Evolutionary conservation across 306 rosid species (phyloP), one percentile per base, ranked within the genome.

Genomic region (Begonia fuchsioides): DNA sequence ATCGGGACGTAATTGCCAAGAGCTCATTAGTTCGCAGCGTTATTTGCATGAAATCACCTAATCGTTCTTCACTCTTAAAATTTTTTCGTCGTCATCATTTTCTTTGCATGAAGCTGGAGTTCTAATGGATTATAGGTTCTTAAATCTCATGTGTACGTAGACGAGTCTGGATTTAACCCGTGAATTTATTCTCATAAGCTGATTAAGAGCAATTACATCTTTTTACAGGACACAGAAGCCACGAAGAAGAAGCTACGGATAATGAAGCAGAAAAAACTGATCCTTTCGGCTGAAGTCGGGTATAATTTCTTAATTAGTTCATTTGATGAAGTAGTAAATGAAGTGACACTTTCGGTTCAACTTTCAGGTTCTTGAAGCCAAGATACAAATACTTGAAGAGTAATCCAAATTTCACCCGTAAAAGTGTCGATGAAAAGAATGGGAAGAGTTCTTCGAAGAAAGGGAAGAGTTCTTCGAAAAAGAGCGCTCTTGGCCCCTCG

Each of bases 201-300:
- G 32, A 20, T 47, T 57, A 59, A 35, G 55, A 71, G 48, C 12
- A 53, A 49, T 58, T 43, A n/a, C 38, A 43, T 11, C 16, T 32
- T 39, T 51, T 56, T 59, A 62, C 72, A 90, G 98, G 96, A 79
- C 53, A 63, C 87, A 10, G 81, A 71, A 16, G 65, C 58, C 65
- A 65, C 39, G 87, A 79, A 70, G 68, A 68, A 59, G 57, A 82
- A 75, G 69, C 53, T 85, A 58, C 68, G 64, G 58, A 62, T 57
- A 18, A 63, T 63, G 49, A 72, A 79, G 58, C 75, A 69, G 67
- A 85, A 75, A 44, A 85, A 57, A 74, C n/a, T 52, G 63, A 67
- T 55, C 13, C 83, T 90, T 14, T 58, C 67, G 26, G 73, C 72
- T 17, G 98, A 90, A 79, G 94, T 90, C 55, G 57, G 92, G 98